A percentile compares a stretch with the other conserved stretches of the same genome.
Evolutionary conservation across 1,284 basidiomycete genomes (phyloP).

Genomic region (Macrocystidia cucumis): DNA sequence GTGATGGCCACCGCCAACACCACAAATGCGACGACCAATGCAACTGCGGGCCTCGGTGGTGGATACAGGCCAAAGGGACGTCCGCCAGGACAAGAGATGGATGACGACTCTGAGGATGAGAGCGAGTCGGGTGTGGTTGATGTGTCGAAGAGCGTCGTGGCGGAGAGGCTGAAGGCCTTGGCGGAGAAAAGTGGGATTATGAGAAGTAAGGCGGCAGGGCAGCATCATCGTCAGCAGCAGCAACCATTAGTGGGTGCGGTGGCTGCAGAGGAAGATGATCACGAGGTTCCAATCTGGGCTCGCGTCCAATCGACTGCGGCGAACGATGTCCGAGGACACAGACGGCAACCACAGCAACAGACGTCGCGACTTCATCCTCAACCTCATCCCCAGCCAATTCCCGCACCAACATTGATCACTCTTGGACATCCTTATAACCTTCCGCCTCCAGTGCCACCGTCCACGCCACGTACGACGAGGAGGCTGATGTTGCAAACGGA

Average conservation of each 20-base stretch:
- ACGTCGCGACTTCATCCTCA: slow-evolving; percentile 12
- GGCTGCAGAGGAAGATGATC: slow-evolving; percentile 11
- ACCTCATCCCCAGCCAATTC: slow-evolving; percentile 12
- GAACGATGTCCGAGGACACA: slow-evolving; percentile 4
- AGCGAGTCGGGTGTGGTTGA: slow-evolving; percentile 41
- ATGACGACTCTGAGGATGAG: slow-evolving; percentile 55
- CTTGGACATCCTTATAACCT: slow-evolving; percentile 69
- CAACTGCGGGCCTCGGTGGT: slow-evolving; percentile 20
- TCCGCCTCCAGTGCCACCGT: slow-evolving; percentile 59
- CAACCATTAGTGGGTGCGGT: no score
- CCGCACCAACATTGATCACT: slow-evolving; percentile 42
- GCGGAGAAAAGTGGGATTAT: slow-evolving; percentile 30
- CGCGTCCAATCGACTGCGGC: slow-evolving; percentile 7
- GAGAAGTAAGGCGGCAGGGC: slow-evolving; percentile 6
- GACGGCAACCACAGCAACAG: slow-evolving; percentile 11
- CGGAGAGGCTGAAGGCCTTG: slow-evolving; percentile 50
- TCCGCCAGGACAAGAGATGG: slow-evolving; percentile 62
- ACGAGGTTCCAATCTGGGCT: slow-evolving; percentile 21
- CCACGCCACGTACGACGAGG: slow-evolving; percentile 80
- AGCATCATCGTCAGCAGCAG: no score
- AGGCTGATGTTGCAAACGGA: slow-evolving; percentile 81
- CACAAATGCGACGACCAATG: background rate
- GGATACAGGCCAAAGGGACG: slow-evolving; percentile 55
- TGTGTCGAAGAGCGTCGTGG: slow-evolving; percentile 54
- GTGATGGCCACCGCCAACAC: slow-evolving; percentile 7